A percentile compares a stretch with the other conserved stretches of the same genome.
Evolutionary conservation across 2,329 filamentous ascomycete genomes (phyloP).

Genomic region (Penicillium aurantiogriseum): DNA sequence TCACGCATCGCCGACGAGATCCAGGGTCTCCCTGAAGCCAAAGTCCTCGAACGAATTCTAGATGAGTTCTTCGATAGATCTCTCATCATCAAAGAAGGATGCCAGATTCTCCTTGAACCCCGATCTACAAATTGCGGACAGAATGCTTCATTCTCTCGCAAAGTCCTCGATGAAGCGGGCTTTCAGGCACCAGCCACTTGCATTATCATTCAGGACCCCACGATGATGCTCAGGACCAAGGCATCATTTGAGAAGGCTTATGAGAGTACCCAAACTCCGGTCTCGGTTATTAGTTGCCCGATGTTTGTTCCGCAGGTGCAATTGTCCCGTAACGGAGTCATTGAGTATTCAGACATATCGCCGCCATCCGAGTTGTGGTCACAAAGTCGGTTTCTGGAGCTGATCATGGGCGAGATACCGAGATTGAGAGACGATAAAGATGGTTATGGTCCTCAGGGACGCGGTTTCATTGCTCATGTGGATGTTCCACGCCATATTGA

Average conservation of each 20-base stretch:
- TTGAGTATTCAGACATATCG: slow-evolving; percentile 11
- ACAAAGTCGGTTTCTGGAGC: slow-evolving; percentile 40
- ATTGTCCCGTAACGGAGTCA: not conserved
- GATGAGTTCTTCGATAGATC: slow-evolving; percentile 24
- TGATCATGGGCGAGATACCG: slow-evolving; percentile 47
- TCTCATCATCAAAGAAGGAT: slow-evolving; percentile 23
- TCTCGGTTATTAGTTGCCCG: slow-evolving; percentile 28
- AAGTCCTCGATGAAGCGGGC: slow-evolving; percentile 34
- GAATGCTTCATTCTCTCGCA: slow-evolving; percentile 42
- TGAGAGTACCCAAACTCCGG: slow-evolving; percentile 16
- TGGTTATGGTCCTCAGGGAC: slow-evolving; percentile 48
- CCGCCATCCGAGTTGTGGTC: slow-evolving; percentile 36
- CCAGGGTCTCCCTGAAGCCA: slow-evolving; percentile 41
- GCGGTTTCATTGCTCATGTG: slow-evolving; percentile 47
- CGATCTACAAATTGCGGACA: slow-evolving; percentile 49
- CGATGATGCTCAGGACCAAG: slow-evolving; percentile 45
- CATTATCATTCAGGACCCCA: slow-evolving; percentile 48
- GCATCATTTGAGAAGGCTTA: slow-evolving; percentile 45
- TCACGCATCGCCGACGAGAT: slow-evolving; percentile 32
- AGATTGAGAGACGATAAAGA: slow-evolving; percentile 43
- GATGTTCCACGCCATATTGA: slow-evolving; percentile 41
- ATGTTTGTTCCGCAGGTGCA: slow-evolving; percentile 20
- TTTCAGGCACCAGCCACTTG: slow-evolving; percentile 25
- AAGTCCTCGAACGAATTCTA: slow-evolving; percentile 40
- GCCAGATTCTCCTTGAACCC: slow-evolving; percentile 43